Evolutionary conservation across 1,284 basidiomycete genomes (phyloP).

Genomic region (Coniferiporia sulphurascens): DNA sequence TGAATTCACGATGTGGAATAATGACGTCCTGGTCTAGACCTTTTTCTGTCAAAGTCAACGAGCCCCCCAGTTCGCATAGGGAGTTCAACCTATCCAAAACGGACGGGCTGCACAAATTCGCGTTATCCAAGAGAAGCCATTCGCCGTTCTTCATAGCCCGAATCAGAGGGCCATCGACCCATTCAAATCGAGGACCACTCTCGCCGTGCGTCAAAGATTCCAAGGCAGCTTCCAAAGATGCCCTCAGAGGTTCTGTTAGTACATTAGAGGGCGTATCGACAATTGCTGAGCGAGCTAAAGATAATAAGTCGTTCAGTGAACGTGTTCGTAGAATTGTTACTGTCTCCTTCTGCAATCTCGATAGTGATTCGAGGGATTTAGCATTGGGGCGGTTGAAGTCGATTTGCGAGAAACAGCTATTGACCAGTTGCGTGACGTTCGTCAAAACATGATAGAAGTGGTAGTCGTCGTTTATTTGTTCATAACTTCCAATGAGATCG

Average conservation of each 20-base stretch:
- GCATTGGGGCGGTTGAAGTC: background rate
- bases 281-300: background rate
- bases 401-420: constrained; percentile 27
- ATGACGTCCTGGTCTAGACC: constrained; percentile 79
- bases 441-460: constrained; percentile 39
- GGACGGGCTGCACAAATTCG: constrained; percentile 93
- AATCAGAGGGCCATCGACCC: constrained; percentile 95
- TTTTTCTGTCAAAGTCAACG: constrained; percentile 82
- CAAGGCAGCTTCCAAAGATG: background rate
- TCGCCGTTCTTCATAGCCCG: constrained; percentile 81
- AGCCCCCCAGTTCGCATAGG: constrained; percentile 85
- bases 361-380: background rate
- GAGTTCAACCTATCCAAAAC: constrained; percentile 97
- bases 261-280: background rate
- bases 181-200: constrained; percentile 71
- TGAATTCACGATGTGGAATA: constrained; percentile 83
- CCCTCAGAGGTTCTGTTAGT: background rate
- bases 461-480: constrained; percentile 68
- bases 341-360: background rate
- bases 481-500: constrained; percentile 94
- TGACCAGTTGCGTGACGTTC: constrained; percentile 33
- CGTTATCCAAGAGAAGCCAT: constrained; percentile 91
- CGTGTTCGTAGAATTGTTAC: background rate
- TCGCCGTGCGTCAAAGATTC: background rate
- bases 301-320: background rate